phyloP scores from a whole-genome alignment of 345 rosid genomes.

The Lepidium africanum region DNA sequence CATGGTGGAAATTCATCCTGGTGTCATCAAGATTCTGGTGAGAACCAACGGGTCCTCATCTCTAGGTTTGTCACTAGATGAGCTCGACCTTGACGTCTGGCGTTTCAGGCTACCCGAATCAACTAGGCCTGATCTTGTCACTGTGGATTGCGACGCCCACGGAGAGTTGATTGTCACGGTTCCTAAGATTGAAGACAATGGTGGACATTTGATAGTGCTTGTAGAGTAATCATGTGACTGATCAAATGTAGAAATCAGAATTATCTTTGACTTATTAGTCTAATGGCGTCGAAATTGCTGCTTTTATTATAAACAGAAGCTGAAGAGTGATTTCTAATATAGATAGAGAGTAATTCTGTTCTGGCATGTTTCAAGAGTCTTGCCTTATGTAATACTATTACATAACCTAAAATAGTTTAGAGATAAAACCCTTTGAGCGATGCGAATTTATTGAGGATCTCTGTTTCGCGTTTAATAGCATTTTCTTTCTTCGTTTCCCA shows the following conservation, averaged over 20 bases:
- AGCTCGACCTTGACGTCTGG: slow-evolving; percentile 85
- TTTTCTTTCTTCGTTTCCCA: slow-evolving; percentile 50
- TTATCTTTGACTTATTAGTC: not conserved
- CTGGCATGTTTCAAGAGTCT: not conserved
- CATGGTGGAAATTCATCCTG: slow-evolving; percentile 67
- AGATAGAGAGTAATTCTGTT: not conserved
- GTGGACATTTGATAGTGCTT: slow-evolving; percentile 66
- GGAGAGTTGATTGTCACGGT: slow-evolving; percentile 85
- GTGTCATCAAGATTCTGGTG: slow-evolving; percentile 67
- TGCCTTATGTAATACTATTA: not conserved
- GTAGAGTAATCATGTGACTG: slow-evolving; percentile 46
- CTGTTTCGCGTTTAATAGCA: slow-evolving; percentile 44
- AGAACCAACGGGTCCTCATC: slow-evolving; percentile 52
- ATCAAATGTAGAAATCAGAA: not conserved
- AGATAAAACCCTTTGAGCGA: slow-evolving; percentile 43
- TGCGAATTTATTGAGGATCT: slow-evolving; percentile 48
- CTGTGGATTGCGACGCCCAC: slow-evolving; percentile 52
- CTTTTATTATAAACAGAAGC: not conserved
- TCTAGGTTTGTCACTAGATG: slow-evolving; percentile 47
- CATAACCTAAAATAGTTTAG: not conserved
- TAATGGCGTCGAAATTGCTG: not conserved
- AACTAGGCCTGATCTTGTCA: slow-evolving; percentile 75
- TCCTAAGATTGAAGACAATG: slow-evolving; percentile 52
- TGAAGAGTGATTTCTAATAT: not conserved
- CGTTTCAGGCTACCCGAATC: slow-evolving; percentile 76